Percentiles rank a stretch among this genome's conserved stretches.
Evolutionary conservation across 2,329 filamentous ascomycete genomes (phyloP).

Genomic region (Magnaporthiopsis incrustans): DNA sequence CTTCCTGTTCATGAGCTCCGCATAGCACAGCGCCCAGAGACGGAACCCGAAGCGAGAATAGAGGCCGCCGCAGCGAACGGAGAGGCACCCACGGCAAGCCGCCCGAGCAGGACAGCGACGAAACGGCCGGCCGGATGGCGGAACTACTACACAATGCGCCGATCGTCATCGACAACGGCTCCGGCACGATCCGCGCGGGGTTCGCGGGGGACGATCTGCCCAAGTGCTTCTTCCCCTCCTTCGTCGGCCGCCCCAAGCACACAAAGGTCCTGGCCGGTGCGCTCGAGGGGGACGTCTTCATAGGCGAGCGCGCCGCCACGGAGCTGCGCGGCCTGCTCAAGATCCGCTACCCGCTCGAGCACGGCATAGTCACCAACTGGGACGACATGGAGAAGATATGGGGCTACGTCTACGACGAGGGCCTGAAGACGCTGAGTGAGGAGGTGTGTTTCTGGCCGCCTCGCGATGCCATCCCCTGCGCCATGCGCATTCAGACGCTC

Average conservation of each 20-base stretch:
- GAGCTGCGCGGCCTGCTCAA: slow-evolving; percentile 89
- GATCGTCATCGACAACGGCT: slow-evolving; percentile 98
- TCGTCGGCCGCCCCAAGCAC: slow-evolving; percentile 94
- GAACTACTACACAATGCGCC: slow-evolving; percentile 85
- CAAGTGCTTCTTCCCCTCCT: slow-evolving; percentile 96
- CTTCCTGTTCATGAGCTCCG: background rate
- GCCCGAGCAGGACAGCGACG: background rate
- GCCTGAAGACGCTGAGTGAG: slow-evolving; percentile 92
- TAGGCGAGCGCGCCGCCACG: slow-evolving; percentile 79
- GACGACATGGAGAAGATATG: slow-evolving; percentile 99
- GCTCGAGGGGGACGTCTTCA: slow-evolving; percentile 93
- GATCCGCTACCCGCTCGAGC: slow-evolving; percentile 91
- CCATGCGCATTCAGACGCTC: too few relatives aligned
- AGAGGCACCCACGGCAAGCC: background rate
- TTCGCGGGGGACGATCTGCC: slow-evolving; percentile 95
- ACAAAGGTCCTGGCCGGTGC: slow-evolving; percentile 91
- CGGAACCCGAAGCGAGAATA: background rate
- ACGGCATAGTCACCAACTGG: slow-evolving; percentile 98
- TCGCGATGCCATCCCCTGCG: too few relatives aligned
- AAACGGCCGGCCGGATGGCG: slow-evolving; percentile 32
- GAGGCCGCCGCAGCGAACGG: background rate
- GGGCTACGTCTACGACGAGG: slow-evolving; percentile 95
- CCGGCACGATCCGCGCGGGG: slow-evolving; percentile 91
- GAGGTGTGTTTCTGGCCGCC: slow-evolving; percentile 51
- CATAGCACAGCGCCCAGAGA: background rate